phyloP scores from a whole-genome alignment of 2,329 filamentous ascomycete genomes.

The Sarocladium brachiariae region DNA sequence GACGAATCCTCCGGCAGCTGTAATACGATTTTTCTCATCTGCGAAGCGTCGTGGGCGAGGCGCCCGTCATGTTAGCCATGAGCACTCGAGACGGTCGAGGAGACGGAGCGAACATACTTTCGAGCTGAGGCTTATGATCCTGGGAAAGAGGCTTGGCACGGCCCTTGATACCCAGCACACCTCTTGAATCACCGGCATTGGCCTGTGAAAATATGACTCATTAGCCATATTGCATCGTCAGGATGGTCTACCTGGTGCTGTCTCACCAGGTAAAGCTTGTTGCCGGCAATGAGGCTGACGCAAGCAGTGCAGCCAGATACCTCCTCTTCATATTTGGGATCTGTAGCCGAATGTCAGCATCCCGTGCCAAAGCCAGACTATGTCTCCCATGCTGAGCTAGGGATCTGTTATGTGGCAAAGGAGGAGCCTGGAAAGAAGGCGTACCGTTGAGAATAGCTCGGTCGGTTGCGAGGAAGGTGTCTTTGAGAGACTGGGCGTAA shows the following conservation, averaged over 20 bases:
- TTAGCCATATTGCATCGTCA: background rate
- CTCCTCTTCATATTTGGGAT: slow-evolving; percentile 95
- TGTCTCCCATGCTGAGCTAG: too few relatives aligned
- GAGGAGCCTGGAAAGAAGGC: slow-evolving; percentile 9
- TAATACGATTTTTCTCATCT: slow-evolving; percentile 96
- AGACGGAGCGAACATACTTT: slow-evolving; percentile 54
- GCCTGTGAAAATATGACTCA: slow-evolving; percentile 52
- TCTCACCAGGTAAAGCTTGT: slow-evolving; percentile 91
- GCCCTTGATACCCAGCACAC: slow-evolving; percentile 92
- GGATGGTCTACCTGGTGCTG: slow-evolving; percentile 22
- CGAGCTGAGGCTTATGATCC: slow-evolving; percentile 98
- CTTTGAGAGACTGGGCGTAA: slow-evolving; percentile 92
- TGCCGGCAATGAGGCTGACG: slow-evolving; percentile 77
- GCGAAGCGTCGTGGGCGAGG: slow-evolving; percentile 12
- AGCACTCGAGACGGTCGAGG: background rate
- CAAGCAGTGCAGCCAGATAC: slow-evolving; percentile 97
- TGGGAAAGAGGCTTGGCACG: slow-evolving; percentile 97
- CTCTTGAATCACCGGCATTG: slow-evolving; percentile 93
- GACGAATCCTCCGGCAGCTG: slow-evolving; percentile 91
- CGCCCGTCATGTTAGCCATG: slow-evolving; percentile 4
- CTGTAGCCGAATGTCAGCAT: too few relatives aligned
- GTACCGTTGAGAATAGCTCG: slow-evolving; percentile 91
- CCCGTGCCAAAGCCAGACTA: too few relatives aligned
- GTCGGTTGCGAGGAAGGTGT: slow-evolving; percentile 94
- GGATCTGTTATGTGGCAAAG: too few relatives aligned